Conservation (phyloP, 2,329 filamentous ascomycete genomes). For the Gnomoniopsis sp. region DNA sequence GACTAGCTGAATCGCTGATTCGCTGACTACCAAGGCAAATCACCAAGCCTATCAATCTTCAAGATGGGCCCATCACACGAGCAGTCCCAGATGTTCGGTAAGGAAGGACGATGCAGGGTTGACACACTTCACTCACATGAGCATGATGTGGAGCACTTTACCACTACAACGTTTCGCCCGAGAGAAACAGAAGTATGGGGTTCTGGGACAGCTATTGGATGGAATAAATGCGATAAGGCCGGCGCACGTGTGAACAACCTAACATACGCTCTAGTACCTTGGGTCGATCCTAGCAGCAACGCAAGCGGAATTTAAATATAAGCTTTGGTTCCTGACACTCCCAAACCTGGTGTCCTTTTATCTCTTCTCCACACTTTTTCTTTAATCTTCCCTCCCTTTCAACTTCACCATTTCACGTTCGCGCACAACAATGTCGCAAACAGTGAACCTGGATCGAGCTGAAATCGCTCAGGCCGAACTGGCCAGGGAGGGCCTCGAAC, state of each 20-base stretch:
- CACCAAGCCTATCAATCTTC: too few relatives aligned
- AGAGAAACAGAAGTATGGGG: too few relatives aligned
- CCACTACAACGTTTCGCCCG: too few relatives aligned
- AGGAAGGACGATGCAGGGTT: too few relatives aligned
- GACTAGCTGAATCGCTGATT: too few relatives aligned
- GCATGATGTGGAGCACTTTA: too few relatives aligned
- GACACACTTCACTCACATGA: too few relatives aligned
- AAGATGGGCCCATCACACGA: too few relatives aligned
- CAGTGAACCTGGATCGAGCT: slow-evolving; percentile 19
- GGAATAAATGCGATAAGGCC: too few relatives aligned
- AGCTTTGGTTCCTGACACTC: not conserved
- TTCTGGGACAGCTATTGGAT: too few relatives aligned
- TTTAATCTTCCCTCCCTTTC: not conserved
- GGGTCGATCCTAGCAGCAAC: not conserved
- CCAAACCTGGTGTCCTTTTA: not conserved
- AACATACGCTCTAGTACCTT: not conserved
- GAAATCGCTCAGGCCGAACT: slow-evolving; percentile 19
- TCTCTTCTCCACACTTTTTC: not conserved
- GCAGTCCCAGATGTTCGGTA: too few relatives aligned
- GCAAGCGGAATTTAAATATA: not conserved
- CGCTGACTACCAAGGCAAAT: too few relatives aligned
- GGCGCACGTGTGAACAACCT: not conserved
- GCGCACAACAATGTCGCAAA: slow-evolving; percentile 16
- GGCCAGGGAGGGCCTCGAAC: slow-evolving; percentile 5
- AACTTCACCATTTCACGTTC: not conserved